These are phyloP conservation scores for Rhizopogon sp. DNA, from an alignment of 768 basidiomycete species.

Conservation along the genomic window DNA sequence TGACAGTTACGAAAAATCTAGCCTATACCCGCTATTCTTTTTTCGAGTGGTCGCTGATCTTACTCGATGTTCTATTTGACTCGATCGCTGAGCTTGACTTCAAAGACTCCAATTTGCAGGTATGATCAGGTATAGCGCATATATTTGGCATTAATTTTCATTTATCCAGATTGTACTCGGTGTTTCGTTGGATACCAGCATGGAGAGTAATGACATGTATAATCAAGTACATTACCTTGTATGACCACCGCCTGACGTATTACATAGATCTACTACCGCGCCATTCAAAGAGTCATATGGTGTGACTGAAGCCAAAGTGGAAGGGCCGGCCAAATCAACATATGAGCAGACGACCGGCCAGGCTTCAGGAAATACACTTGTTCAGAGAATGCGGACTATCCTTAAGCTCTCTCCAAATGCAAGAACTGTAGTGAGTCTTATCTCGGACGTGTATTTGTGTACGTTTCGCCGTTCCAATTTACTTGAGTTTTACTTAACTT, in stretches of 20 bases:
- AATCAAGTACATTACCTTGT: slow-evolving; percentile 37
- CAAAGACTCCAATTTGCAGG: slow-evolving; percentile 46
- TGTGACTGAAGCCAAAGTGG: slow-evolving; percentile 1
- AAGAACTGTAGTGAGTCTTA: slow-evolving; percentile 27
- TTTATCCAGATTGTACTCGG: slow-evolving; percentile 20
- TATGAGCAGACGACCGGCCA: neutral
- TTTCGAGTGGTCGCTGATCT: slow-evolving; percentile 83
- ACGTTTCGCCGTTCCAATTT: neutral
- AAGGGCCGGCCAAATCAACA: neutral
- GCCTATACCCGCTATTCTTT: slow-evolving; percentile 86
- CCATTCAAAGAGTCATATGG: neutral
- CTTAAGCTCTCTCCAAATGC: neutral
- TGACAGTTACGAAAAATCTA: slow-evolving; percentile 20
- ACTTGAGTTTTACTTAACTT: neutral
- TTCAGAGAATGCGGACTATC: neutral
- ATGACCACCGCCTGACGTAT: slow-evolving; percentile 19
- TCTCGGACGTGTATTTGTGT: slow-evolving; percentile 57
- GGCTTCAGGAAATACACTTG: neutral
- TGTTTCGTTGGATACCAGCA: slow-evolving; percentile 18
- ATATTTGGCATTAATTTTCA: neutral
- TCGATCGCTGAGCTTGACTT: slow-evolving; percentile 62
- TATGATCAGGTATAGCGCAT: slow-evolving; percentile 17
- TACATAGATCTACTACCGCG: slow-evolving; percentile 14
- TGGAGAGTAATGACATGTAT: slow-evolving; percentile 37
- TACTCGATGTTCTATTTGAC: slow-evolving; percentile 70